Base-by-base conservation (phyloP, 176 grass and related monocot species). In the Stipa capillata region DNA sequence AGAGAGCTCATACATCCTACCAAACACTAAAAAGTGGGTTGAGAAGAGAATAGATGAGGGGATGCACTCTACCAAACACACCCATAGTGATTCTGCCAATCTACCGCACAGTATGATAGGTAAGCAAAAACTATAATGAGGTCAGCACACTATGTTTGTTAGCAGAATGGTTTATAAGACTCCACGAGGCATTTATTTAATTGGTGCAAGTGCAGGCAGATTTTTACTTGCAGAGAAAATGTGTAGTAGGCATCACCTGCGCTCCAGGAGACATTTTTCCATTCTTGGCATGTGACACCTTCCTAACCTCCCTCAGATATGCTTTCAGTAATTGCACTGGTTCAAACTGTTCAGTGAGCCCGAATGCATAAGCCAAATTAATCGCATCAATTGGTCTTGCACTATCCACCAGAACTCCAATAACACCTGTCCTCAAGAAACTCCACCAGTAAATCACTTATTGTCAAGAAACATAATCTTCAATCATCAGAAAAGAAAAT, bases 331-430 rank as follows among this genome's bases (percentile, higher is more conserved):
- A 84, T 57, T 90, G 89, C 47, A 90, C 91, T 25, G 89, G 89
- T 43, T 90, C 79, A 64, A 92, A 97, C 80, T 94, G 79, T 56
- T 85, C 91, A 32, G 87, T 94, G 48, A 97, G 82, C 72, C 78
- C 85, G 61, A 97, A 97, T 40, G 83, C 91, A 69, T 85, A 90
- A 66, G 91, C 84, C 60, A 92, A 67, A 80, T 97, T 94, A 79
- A 97, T 84, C 43, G 89, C 91, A 81, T 94, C 94, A 70, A 92
- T 97, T 74, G 89, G 87, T 71, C 89, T 90, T 78, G 87, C 91
- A 62, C 78, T 90, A 67, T 90, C 82, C 72, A 92, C 69, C 72
- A 97, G 83, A 65, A 90, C 58, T 74, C 85, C 85, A 55, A 94
- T 97, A 15, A 97, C 89, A 86, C 94, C 94, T 94, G 71, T 79